Evolutionary conservation across 805 yeast genomes (phyloP).

Genomic region (Kazachstania bromeliacearum): DNA sequence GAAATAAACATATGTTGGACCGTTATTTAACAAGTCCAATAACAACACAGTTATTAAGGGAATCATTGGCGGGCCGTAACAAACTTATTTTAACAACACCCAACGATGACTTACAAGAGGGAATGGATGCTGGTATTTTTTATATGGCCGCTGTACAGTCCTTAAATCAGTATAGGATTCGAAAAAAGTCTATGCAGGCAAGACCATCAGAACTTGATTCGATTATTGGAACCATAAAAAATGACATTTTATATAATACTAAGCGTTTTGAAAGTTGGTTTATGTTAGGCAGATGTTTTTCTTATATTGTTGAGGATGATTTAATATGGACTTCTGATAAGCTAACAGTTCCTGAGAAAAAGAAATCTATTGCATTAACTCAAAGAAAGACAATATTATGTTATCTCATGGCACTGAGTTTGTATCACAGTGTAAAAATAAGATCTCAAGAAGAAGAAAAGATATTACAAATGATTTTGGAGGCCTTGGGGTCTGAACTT

Average conservation of each 20-base stretch:
- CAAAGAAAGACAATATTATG: slow-evolving; percentile 68
- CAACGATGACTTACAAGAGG: slow-evolving; percentile 36
- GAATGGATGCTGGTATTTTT: slow-evolving; percentile 57
- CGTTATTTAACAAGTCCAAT: slow-evolving; percentile 40
- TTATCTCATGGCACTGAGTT: slow-evolving; percentile 51
- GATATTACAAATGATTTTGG: slow-evolving; percentile 13
- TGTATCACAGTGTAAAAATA: slow-evolving; percentile 3
- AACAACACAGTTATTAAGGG: slow-evolving; percentile 36
- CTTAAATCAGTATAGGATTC: slow-evolving; percentile 33
- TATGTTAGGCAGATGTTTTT: slow-evolving; percentile 68
- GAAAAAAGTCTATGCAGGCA: slow-evolving; percentile 73
- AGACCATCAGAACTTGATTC: slow-evolving; percentile 72
- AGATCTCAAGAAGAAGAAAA: slow-evolving; percentile 10
- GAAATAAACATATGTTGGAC: slow-evolving; percentile 39
- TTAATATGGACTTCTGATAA: slow-evolving; percentile 88
- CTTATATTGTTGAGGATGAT: slow-evolving; percentile 77
- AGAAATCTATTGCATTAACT: slow-evolving; percentile 46
- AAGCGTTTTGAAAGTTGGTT: slow-evolving; percentile 80
- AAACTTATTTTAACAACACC: slow-evolving; percentile 26
- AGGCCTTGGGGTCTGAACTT: slow-evolving; percentile 20
- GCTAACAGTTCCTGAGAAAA: slow-evolving; percentile 52
- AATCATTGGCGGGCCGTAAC: slow-evolving; percentile 44
- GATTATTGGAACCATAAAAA: slow-evolving; percentile 53
- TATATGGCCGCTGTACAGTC: slow-evolving; percentile 27
- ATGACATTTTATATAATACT: slow-evolving; percentile 60